Conservation (phyloP, 495 filamentous ascomycete genomes). For the Parachaetomium inaequale region DNA sequence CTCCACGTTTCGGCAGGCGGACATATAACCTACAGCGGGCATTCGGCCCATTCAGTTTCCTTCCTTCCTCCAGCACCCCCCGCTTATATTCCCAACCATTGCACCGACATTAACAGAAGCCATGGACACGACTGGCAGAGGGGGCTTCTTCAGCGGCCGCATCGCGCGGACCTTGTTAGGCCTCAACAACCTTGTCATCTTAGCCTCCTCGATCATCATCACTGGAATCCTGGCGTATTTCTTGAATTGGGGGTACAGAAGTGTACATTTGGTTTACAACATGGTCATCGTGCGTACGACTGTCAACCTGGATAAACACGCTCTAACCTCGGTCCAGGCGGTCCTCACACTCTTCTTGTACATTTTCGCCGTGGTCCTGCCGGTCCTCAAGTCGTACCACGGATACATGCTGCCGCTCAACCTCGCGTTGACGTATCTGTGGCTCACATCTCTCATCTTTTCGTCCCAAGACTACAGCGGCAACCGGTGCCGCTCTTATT, state of each 20-base stretch:
- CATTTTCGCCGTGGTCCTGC: slow-evolving; percentile 24
- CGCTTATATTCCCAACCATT: neutral
- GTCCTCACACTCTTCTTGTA: slow-evolving; percentile 29
- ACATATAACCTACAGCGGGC: too few relatives aligned
- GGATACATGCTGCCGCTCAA: slow-evolving; percentile 33
- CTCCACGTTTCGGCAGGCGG: too few relatives aligned
- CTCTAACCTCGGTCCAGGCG: slow-evolving; percentile 6
- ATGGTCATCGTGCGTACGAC: slow-evolving; percentile 26
- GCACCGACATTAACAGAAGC: neutral
- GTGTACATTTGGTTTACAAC: slow-evolving; percentile 24
- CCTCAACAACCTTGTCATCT: slow-evolving; percentile 25
- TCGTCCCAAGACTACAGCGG: slow-evolving; percentile 28
- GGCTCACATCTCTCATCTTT: slow-evolving; percentile 33
- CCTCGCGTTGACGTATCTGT: slow-evolving; percentile 33
- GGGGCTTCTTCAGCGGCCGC: slow-evolving; percentile 11
- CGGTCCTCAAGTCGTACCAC: slow-evolving; percentile 28
- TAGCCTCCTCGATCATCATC: slow-evolving; percentile 28
- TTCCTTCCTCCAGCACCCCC: neutral
- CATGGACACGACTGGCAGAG: neutral
- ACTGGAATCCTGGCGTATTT: slow-evolving; percentile 29
- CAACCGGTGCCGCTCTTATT: slow-evolving; percentile 19
- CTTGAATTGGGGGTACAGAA: slow-evolving; percentile 19
- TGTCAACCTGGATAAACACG: neutral
- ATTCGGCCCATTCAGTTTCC: neutral
- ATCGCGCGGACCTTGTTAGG: slow-evolving; percentile 22